phyloP scores from a whole-genome alignment of 495 filamentous ascomycete genomes.

The Ramalina peruviana region DNA sequence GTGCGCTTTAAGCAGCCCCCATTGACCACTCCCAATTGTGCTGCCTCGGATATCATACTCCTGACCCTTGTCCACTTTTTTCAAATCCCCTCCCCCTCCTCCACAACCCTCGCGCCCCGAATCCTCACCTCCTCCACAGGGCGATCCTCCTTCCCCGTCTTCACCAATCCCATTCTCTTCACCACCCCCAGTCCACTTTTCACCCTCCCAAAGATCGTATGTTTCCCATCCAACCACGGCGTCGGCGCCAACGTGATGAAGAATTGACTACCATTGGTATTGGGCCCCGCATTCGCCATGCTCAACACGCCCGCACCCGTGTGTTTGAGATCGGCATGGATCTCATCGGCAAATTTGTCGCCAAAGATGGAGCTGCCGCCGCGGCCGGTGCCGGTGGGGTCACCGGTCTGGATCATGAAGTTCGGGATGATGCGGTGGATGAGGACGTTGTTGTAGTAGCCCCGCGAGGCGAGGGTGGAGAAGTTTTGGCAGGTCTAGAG shows the following conservation, averaged over 20 bases:
- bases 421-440: conserved; percentile 93
- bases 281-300: conserved; percentile 91
- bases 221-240: conserved; percentile 94
- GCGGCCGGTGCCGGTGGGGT: conserved; percentile 90
- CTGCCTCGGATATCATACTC: not conserved
- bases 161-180: conserved; percentile 80
- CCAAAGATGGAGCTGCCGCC: conserved; percentile 87
- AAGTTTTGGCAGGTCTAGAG: conserved; percentile 75
- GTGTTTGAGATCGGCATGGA: conserved; percentile 62
- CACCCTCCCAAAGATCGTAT: conserved; percentile 93
- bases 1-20: too few species aligned
- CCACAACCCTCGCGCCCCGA: conserved; percentile 50
- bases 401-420: conserved; percentile 96
- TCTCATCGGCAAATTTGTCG: conserved; percentile 92
- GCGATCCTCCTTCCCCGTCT: conserved; percentile 66
- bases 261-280: conserved; percentile 74
- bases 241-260: conserved; percentile 93
- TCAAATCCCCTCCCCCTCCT: conserved; percentile 30
- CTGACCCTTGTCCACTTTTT: not conserved
- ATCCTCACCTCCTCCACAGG: conserved; percentile 79
- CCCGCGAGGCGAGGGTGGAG: conserved; percentile 54
- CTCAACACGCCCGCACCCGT: conserved; percentile 86
- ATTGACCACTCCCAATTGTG: too few species aligned
- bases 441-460: conserved; percentile 72
- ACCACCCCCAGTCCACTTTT: conserved; percentile 73